Conservation (phyloP, 345 rosid genomes). For the Triadica sebifera region DNA sequence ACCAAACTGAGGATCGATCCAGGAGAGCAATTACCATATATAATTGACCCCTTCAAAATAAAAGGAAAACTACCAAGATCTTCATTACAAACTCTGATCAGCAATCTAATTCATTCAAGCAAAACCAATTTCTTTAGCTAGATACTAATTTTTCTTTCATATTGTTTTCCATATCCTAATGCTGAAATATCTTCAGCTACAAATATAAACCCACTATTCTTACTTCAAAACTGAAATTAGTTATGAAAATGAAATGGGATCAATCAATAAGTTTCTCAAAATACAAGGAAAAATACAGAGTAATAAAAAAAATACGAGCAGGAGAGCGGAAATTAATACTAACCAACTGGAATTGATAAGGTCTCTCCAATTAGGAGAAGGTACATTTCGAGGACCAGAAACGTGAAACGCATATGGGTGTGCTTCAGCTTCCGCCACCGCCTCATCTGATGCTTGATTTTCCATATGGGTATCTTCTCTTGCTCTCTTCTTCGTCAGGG, state of each 20-base stretch:
- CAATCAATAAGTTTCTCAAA: background rate
- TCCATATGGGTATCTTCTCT: background rate
- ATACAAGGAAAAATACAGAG: too few relatives aligned
- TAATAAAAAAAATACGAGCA: background rate
- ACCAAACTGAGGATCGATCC: too few relatives aligned
- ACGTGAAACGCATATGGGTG: constrained; percentile 94
- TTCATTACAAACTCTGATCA: too few relatives aligned
- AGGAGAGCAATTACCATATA: too few relatives aligned
- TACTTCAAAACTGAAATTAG: background rate
- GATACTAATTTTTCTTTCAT: background rate
- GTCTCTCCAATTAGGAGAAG: constrained; percentile 94
- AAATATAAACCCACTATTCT: background rate
- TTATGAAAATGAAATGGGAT: background rate
- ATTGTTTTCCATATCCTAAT: background rate
- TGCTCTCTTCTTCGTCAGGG: background rate
- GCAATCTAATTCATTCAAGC: background rate
- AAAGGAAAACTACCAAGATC: too few relatives aligned
- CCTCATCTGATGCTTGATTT: background rate
- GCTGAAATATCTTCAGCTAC: background rate
- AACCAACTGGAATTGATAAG: constrained; percentile 92
- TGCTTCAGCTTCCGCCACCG: constrained; percentile 40
- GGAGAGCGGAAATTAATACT: constrained; percentile 4
- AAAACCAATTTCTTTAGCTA: background rate
- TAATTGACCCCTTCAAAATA: too few relatives aligned
- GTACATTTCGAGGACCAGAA: constrained; percentile 84